Conservation (phyloP, 768 basidiomycete genomes). For the Rickenella mellea region DNA sequence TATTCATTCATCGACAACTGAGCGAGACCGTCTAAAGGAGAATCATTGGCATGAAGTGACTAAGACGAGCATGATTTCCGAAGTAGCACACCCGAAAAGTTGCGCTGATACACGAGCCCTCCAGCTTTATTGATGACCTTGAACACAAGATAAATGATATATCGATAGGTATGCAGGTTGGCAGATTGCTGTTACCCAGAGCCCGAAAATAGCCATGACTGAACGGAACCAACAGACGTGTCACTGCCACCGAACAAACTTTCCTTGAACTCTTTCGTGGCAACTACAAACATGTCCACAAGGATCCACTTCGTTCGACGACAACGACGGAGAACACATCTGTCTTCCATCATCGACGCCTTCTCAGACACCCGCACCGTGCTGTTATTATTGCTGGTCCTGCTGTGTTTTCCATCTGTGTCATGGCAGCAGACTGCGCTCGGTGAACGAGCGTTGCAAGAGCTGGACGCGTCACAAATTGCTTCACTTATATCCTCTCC, state of each 20-base stretch:
- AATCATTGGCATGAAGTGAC: neutral
- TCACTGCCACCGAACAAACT: too few species aligned
- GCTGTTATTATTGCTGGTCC: neutral
- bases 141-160: conserved; percentile 7
- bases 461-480: conserved; percentile 44
- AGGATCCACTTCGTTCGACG: too few species aligned
- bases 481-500: conserved; percentile 38
- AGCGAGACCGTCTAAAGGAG: conserved; percentile 72
- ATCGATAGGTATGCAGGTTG: neutral
- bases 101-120: conserved; percentile 88
- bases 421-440: conserved; percentile 21
- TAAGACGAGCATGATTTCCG: neutral
- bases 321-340: conserved; percentile 34
- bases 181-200: conserved; percentile 53
- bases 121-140: conserved; percentile 98
- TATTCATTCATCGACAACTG: conserved; percentile 89
- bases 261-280: too few species aligned
- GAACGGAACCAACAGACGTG: too few species aligned
- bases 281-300: too few species aligned
- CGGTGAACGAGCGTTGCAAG: conserved; percentile 25
- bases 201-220: conserved; percentile 66
- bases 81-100: conserved; percentile 64
- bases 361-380: too few species aligned
- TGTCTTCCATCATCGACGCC: conserved; percentile 18
- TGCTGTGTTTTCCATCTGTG: neutral